Percentiles rank a stretch among this genome's conserved stretches.
Conservation (phyloP, 805 yeast genomes). For the Candida hispaniensis region DNA sequence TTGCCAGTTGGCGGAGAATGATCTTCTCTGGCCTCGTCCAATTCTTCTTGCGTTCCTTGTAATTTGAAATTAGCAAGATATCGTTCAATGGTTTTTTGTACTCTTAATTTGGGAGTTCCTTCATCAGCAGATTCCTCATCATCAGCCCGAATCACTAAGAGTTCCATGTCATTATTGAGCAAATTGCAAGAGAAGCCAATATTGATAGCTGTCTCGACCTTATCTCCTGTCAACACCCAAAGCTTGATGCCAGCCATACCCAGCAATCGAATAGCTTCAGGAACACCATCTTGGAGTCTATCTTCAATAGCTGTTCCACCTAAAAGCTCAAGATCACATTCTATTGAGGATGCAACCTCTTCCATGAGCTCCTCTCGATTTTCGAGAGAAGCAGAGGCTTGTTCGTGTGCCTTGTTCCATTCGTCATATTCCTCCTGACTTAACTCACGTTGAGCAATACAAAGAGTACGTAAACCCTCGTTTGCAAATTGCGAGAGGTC, state of each 20-base stretch:
- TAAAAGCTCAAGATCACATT: constrained; percentile 43
- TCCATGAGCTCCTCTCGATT: constrained; percentile 55
- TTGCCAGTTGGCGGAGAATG: constrained; percentile 53
- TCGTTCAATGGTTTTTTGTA: constrained; percentile 32
- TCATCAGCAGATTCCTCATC: constrained; percentile 26
- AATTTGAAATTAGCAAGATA: constrained; percentile 44
- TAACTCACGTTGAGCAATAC: constrained; percentile 55
- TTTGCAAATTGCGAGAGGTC: constrained; percentile 66
- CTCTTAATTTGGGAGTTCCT: constrained; percentile 21
- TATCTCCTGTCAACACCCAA: constrained; percentile 81
- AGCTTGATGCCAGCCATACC: constrained; percentile 68
- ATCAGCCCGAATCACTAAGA: constrained; percentile 41
- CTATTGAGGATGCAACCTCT: constrained; percentile 49
- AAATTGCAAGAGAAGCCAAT: constrained; percentile 77
- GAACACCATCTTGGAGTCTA: constrained; percentile 70
- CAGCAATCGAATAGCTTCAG: constrained; percentile 57
- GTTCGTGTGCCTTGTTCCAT: constrained; percentile 48
- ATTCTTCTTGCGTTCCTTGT: constrained; percentile 36
- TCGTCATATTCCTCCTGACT: constrained; percentile 35
- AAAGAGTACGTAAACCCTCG: constrained; percentile 71
- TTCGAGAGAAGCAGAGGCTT: constrained; percentile 48
- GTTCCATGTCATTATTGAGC: constrained; percentile 58
- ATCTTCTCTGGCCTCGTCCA: constrained; percentile 44
- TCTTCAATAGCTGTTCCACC: constrained; percentile 86
- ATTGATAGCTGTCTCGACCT: constrained; percentile 80